These are phyloP conservation scores for Lichtheimia ornata DNA, from an alignment of 371 early-diverging fungal species.

Conservation along the genomic window DNA sequence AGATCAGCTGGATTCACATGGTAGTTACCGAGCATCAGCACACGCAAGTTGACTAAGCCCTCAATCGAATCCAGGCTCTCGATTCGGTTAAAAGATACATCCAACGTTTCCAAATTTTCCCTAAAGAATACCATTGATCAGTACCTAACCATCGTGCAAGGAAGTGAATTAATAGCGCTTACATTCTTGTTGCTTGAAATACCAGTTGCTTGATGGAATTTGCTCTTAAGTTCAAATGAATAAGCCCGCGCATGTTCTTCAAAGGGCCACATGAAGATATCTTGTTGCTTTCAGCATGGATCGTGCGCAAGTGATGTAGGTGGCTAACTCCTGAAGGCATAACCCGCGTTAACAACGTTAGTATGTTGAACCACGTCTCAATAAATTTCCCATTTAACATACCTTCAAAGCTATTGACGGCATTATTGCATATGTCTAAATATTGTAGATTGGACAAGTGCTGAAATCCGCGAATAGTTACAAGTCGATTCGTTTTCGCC, in stretches of 20 bases:
- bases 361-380: too few relatives aligned
- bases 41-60: slow-evolving; percentile 32
- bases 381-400: slow-evolving; percentile 3
- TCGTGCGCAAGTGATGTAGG: slow-evolving; percentile 38
- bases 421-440: slow-evolving; percentile 53
- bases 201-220: slow-evolving; percentile 41
- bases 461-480: slow-evolving; percentile 37
- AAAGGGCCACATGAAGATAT: slow-evolving; percentile 44
- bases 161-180: slow-evolving; percentile 10
- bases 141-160: not conserved
- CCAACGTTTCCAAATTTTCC: slow-evolving; percentile 50
- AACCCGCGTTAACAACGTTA: too few relatives aligned
- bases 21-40: slow-evolving; percentile 43
- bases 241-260: slow-evolving; percentile 39
- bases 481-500: slow-evolving; percentile 23
- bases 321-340: not conserved
- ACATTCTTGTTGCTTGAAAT: slow-evolving; percentile 38
- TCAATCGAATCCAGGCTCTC: slow-evolving; percentile 48
- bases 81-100: slow-evolving; percentile 55
- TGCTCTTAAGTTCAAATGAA: slow-evolving; percentile 40
- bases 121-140: slow-evolving; percentile 8
- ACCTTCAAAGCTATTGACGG: slow-evolving; percentile 42
- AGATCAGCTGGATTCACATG: not conserved
- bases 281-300: slow-evolving; percentile 52
- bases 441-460: slow-evolving; percentile 43